Evolutionary conservation across 768 basidiomycete genomes (phyloP), one percentile per base, ranked within the genome.

Genomic region (Terana coerulea): DNA sequence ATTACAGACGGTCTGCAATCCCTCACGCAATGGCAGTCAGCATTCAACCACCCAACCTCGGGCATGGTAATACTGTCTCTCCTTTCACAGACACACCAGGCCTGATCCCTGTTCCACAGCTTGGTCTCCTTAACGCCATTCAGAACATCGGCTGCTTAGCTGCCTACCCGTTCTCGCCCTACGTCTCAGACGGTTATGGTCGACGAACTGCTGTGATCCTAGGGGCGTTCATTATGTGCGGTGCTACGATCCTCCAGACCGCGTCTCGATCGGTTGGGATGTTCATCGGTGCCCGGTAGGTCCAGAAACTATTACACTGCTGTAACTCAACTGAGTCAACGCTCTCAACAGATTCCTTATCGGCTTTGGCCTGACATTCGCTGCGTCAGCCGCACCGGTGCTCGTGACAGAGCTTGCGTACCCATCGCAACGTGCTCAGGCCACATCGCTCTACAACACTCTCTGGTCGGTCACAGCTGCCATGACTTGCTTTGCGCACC

Each of bases 331-430:
- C 33, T 34, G 26, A 44, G 14, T 5, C 11, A 15, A n/a, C 25
- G 17, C 11, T 19, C 35, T 22, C 3, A 25, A 15, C 21, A 68
- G 69, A 49, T 69, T 71, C 56, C 51, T 68, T 56, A 67, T 75
- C 46, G 75, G 75, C 9, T 74, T 77, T 53, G 74, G 75, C 21
- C 66, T 71, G 35, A 66, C 69, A 4, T 73, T 77, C 52, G 69
- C 72, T 10, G 60, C 64, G 11, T 67, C 66, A 42, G 69, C 77
- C 29, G 75, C 79, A 3, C 78, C 78, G 5, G 61, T 79, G 21
- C 69, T 80, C 15, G 66, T 79, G 52, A 73, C 76, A 33, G 78
- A 81, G 65, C 59, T 80, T 17, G 71, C 77, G 1, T 77, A 76
- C 59, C 76, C 75, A 11, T 70, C 73, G 8, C 73, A 79, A 56